Base-by-base conservation (phyloP, 1,139 yeast genomes). In the Candida labiduridarum region DNA sequence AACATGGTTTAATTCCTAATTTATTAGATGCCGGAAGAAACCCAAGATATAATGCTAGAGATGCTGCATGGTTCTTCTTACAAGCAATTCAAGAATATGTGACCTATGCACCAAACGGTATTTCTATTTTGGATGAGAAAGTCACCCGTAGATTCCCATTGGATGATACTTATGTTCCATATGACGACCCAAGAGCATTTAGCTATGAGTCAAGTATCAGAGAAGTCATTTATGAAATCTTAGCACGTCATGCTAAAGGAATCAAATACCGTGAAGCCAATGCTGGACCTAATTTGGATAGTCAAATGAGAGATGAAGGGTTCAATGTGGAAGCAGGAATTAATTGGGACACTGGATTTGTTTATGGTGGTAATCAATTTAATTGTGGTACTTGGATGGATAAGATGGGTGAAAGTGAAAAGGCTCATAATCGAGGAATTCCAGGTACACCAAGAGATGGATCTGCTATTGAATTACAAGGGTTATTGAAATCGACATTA, bases 311-410 rank as follows among this genome's bases (percentile, higher is more conserved):
- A 47, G 94, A 87, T 65, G 89, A 88, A 61, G 99, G 99, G 0
- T 94, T 94, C 73, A 87, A 94, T 64, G 95, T 92, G 41, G 80
- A 83, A 56, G 82, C 90, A 1, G 64, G 71, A 51, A 91, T 92
- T 52, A 97, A 94, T 65, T 94, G 98, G 98, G 63, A 73, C 0
- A 91, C 88, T 25, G 99, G 99, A 0, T 72, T 94, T 44, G 75
- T 92, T 5, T 88, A 84, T 67, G 99, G 99, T 44, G 99, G 99
- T 1, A 89, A 89, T 49, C 96, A 88, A 65, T 82, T 72, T 66
- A 94, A 94, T 63, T 94, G 99, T 72, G 99, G 99, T 19, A 94
- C 99, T 0, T 94, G 99, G 99, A 94, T 92, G 97, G 99, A 94
- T 69, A 94, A 94, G 72, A 94, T 94, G 98, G 99, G 99, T 18